Evolutionary conservation across 164 flowering plant genomes (phyloP).

Genomic region (Nelumbo lutea): DNA sequence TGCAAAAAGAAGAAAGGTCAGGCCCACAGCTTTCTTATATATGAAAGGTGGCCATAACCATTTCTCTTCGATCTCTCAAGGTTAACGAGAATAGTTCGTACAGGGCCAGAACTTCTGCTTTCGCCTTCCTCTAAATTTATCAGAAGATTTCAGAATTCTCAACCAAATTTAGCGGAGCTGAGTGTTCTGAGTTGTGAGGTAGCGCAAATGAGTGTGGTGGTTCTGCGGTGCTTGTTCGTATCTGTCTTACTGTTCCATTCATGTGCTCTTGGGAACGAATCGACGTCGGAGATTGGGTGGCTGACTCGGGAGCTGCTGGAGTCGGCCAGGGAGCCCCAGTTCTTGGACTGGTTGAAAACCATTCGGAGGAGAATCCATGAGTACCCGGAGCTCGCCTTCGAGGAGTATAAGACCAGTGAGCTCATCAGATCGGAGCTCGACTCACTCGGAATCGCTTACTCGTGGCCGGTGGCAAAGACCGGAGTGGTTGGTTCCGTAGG

Average conservation of each 20-base stretch:
- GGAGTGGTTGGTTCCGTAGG: constrained; percentile 65
- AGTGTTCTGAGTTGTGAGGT: too few species aligned
- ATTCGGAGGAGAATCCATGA: constrained; percentile 59
- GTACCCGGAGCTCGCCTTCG: constrained; percentile 65
- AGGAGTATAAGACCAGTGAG: constrained; percentile 57
- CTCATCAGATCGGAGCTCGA: constrained; percentile 59
- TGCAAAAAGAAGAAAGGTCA: too few species aligned
- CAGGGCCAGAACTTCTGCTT: too few species aligned
- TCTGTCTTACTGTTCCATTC: constrained; percentile 3
- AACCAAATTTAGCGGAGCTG: too few species aligned
- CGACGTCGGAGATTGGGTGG: constrained; percentile 1
- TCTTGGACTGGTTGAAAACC: constrained; percentile 54
- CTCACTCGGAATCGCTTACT: constrained; percentile 49
- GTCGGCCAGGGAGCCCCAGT: constrained; percentile 43
- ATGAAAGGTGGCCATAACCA: too few species aligned
- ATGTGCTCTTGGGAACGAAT: constrained; percentile 4
- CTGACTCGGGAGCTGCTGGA: constrained; percentile 35
- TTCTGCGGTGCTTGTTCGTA: neutral
- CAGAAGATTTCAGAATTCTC: too few species aligned
- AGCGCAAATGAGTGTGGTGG: neutral
- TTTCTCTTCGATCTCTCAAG: too few species aligned
- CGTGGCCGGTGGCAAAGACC: constrained; percentile 68
- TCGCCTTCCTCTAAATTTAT: too few species aligned
- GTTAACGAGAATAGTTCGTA: too few species aligned
- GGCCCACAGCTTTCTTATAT: too few species aligned